Percentiles rank a stretch among this genome's conserved stretches.
Conservation (phyloP, 495 filamentous ascomycete genomes). For the Cairneyella variabilis region DNA sequence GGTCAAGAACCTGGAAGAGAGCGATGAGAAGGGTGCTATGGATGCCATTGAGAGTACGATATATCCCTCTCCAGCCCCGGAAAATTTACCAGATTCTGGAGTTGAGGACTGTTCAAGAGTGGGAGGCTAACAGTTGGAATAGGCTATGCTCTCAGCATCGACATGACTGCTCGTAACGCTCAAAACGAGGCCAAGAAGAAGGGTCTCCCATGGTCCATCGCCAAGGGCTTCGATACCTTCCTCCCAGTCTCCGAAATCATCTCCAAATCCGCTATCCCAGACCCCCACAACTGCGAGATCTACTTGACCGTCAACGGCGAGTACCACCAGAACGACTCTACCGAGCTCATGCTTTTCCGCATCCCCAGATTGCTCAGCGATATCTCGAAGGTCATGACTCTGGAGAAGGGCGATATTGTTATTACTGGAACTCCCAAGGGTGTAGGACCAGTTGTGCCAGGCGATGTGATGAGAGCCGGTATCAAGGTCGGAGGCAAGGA, state of each 20-base stretch:
- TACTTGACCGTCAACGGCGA: conserved; percentile 76
- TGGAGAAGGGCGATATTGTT: conserved; percentile 88
- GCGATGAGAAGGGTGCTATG: conserved; percentile 58
- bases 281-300: conserved; percentile 85
- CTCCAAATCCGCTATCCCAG: conserved; percentile 67
- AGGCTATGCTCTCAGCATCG: conserved; percentile 84
- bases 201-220: conserved; percentile 92
- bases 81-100: neutral
- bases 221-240: conserved; percentile 98
- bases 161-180: conserved; percentile 90
- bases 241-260: conserved; percentile 79
- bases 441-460: conserved; percentile 78
- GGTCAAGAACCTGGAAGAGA: conserved; percentile 66
- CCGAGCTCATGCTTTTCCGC: conserved; percentile 84
- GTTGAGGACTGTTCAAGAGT: neutral
- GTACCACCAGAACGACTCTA: conserved; percentile 75
- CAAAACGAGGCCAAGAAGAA: conserved; percentile 96
- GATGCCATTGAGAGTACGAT: conserved; percentile 55
- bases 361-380: conserved; percentile 85
- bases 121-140: conserved; percentile 1
- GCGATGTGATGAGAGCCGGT: conserved; percentile 86
- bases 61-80: neutral
- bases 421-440: conserved; percentile 97
- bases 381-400: conserved; percentile 89
- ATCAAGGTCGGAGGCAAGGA: conserved; percentile 79